Evolutionary conservation across 1,139 yeast species (phyloP).

Genomic region (Blastobotrys malaysiensis): DNA sequence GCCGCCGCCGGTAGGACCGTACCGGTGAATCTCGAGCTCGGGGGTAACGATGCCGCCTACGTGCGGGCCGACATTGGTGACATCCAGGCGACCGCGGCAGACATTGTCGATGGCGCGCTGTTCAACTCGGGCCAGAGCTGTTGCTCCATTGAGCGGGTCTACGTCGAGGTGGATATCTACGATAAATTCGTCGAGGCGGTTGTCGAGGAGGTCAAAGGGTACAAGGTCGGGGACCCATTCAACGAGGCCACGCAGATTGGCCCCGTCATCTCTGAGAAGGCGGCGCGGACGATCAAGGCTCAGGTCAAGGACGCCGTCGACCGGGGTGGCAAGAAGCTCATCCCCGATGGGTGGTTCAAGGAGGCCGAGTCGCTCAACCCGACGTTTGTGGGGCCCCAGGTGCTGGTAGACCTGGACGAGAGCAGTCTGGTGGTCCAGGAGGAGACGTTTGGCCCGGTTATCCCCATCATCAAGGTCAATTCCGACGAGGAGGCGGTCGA

Average conservation of each 20-base stretch:
- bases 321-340: constrained; percentile 62
- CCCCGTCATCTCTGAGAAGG: constrained; percentile 70
- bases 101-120: constrained; percentile 82
- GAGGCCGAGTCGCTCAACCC: constrained; percentile 46
- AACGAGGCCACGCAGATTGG: constrained; percentile 64
- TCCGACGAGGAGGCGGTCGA: constrained; percentile 37
- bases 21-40: constrained; percentile 84
- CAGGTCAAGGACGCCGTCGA: constrained; percentile 66
- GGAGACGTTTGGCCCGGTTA: constrained; percentile 63
- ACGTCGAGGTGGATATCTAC: constrained; percentile 63
- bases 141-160: constrained; percentile 81
- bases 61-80: constrained; percentile 67
- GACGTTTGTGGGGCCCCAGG: constrained; percentile 70
- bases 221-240: constrained; percentile 66
- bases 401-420: constrained; percentile 67
- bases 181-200: constrained; percentile 62
- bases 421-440: constrained; percentile 63
- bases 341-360: constrained; percentile 58
- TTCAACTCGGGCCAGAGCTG: constrained; percentile 87
- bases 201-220: constrained; percentile 52
- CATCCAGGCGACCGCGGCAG: constrained; percentile 55
- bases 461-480: constrained; percentile 38
- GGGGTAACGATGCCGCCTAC: constrained; percentile 78
- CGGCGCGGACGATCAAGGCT: constrained; percentile 63
- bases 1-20: constrained; percentile 65